Conservation (phyloP, 2,329 filamentous ascomycete species). For the Clonostachys sp. region DNA sequence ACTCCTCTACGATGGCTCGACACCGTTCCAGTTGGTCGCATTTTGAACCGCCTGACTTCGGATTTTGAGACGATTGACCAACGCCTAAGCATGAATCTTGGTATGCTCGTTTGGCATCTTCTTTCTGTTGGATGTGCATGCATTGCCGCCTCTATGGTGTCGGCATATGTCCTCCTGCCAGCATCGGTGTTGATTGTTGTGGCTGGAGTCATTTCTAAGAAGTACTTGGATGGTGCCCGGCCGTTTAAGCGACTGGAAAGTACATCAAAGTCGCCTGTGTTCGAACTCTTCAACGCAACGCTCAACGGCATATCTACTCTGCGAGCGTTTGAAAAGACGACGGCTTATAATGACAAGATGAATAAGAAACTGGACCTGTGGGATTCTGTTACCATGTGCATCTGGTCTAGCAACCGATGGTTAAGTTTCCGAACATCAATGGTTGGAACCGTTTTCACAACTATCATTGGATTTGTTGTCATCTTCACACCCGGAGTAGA, state of each 20-base stretch:
- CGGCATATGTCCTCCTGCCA: slow-evolving; percentile 59
- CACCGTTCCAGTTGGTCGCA: slow-evolving; percentile 71
- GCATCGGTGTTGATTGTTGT: slow-evolving; percentile 53
- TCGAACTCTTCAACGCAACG: slow-evolving; percentile 73
- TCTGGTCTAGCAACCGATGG: slow-evolving; percentile 74
- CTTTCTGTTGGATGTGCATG: slow-evolving; percentile 63
- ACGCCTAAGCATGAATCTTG: slow-evolving; percentile 58
- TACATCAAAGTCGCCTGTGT: slow-evolving; percentile 72
- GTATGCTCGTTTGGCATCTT: slow-evolving; percentile 53
- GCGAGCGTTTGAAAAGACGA: slow-evolving; percentile 66
- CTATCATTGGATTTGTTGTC: slow-evolving; percentile 60
- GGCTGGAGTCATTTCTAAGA: slow-evolving; percentile 51
- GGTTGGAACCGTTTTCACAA: slow-evolving; percentile 65
- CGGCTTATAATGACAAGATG: slow-evolving; percentile 66
- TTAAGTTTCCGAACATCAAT: slow-evolving; percentile 68
- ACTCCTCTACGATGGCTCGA: slow-evolving; percentile 77
- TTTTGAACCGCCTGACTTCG: slow-evolving; percentile 73
- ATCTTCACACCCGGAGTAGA: slow-evolving; percentile 57
- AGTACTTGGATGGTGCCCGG: slow-evolving; percentile 66
- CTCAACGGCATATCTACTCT: slow-evolving; percentile 72
- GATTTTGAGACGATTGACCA: slow-evolving; percentile 74
- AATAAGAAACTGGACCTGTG: slow-evolving; percentile 65
- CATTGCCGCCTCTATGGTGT: slow-evolving; percentile 63
- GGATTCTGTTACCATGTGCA: slow-evolving; percentile 59
- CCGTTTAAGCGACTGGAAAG: slow-evolving; percentile 76